phyloP scores from a whole-genome alignment of 805 yeast species.

The Sporopachydermia quercuum region DNA sequence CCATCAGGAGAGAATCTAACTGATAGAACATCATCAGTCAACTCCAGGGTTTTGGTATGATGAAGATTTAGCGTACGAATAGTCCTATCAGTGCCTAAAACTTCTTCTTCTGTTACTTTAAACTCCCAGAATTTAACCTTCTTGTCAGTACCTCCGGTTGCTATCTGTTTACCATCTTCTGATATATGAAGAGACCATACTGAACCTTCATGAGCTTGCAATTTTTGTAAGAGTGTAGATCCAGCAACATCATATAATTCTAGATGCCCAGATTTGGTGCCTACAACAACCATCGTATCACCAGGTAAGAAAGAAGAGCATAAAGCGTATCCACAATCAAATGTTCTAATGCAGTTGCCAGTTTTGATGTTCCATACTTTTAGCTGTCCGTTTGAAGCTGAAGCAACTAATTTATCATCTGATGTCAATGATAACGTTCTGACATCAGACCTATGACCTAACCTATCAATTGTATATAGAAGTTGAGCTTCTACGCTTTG shows the following conservation, averaged over 20 bases:
- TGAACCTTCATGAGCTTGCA: constrained; percentile 60
- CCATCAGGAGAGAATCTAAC: constrained; percentile 72
- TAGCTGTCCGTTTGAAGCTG: constrained; percentile 81
- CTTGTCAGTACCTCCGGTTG: constrained; percentile 93
- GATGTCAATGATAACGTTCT: constrained; percentile 71
- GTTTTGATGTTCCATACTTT: constrained; percentile 80
- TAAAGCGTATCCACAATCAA: constrained; percentile 79
- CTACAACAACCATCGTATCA: constrained; percentile 72
- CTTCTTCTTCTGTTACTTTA: constrained; percentile 42
- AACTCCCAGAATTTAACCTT: constrained; percentile 82
- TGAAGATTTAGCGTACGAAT: constrained; percentile 41
- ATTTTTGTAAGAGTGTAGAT: constrained; percentile 53
- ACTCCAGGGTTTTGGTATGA: constrained; percentile 71
- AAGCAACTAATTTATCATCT: constrained; percentile 67
- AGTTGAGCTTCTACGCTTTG: constrained; percentile 27
- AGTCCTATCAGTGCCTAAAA: constrained; percentile 49
- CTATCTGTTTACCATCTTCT: constrained; percentile 68
- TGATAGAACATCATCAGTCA: constrained; percentile 72
- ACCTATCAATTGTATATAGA: constrained; percentile 45
- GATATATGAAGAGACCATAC: constrained; percentile 86
- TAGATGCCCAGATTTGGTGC: constrained; percentile 75
- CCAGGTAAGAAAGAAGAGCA: constrained; percentile 80
- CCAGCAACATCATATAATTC: constrained; percentile 79
- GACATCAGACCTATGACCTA: constrained; percentile 85
- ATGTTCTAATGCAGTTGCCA: constrained; percentile 64